These are phyloP conservation scores for Priceomyces haplophilus DNA, from an alignment of 805 yeast genomes.

Conservation along the genomic window DNA sequence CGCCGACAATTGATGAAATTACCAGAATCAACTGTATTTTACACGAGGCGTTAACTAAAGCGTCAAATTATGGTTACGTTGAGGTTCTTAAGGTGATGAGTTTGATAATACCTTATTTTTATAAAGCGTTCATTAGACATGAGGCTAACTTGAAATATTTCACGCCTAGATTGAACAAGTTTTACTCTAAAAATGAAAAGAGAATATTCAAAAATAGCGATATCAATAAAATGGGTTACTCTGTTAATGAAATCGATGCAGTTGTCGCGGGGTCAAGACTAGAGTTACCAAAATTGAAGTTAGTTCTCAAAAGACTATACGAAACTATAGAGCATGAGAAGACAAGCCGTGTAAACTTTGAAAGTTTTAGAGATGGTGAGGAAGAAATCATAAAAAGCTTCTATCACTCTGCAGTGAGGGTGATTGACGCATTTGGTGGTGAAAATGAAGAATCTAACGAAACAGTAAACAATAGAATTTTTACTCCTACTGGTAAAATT, in stretches of 20 bases:
- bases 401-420: slow-evolving; percentile 53
- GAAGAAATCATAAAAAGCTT: slow-evolving; percentile 32
- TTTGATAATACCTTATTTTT: slow-evolving; percentile 81
- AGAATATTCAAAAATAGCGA: slow-evolving; percentile 25
- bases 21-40: slow-evolving; percentile 85
- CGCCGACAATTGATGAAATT: slow-evolving; percentile 94
- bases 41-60: slow-evolving; percentile 67
- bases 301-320: slow-evolving; percentile 62
- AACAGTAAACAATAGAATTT: slow-evolving; percentile 50
- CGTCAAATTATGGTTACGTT: slow-evolving; percentile 64
- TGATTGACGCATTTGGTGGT: slow-evolving; percentile 80
- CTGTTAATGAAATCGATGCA: slow-evolving; percentile 33
- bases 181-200: slow-evolving; percentile 26
- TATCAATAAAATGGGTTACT: slow-evolving; percentile 29
- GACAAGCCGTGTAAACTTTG: slow-evolving; percentile 16
- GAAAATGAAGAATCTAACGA: slow-evolving; percentile 20
- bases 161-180: slow-evolving; percentile 47
- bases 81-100: slow-evolving; percentile 82
- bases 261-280: slow-evolving; percentile 61
- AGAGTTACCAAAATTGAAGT: slow-evolving; percentile 67
- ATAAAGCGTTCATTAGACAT: slow-evolving; percentile 89
- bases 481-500: slow-evolving; percentile 89
- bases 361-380: slow-evolving; percentile 23
- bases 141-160: slow-evolving; percentile 85
- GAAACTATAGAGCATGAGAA: slow-evolving; percentile 45